Evolutionary conservation across 202 grass and related monocot species (phyloP).

Genomic region (Bolboschoenoplectus hybrid): DNA sequence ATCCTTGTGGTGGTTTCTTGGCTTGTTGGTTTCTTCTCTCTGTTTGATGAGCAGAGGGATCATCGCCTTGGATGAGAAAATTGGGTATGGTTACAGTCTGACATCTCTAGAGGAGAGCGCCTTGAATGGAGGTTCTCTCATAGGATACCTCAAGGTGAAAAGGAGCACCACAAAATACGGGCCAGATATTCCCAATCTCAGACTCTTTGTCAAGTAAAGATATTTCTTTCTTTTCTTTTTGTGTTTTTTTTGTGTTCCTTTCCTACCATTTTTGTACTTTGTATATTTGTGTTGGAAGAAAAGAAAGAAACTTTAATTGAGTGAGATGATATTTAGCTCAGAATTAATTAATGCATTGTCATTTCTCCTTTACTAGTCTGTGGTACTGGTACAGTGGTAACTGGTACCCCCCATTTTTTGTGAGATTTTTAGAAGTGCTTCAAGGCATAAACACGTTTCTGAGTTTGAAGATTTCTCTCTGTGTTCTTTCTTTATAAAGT

Average conservation of each 20-base stretch:
- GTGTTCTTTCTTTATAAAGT: not conserved
- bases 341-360: not conserved
- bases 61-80: slow-evolving; percentile 21
- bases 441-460: slow-evolving; percentile 29
- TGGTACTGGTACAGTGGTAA: not conserved
- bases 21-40: slow-evolving; percentile 36
- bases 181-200: slow-evolving; percentile 83
- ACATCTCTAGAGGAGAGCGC: slow-evolving; percentile 61
- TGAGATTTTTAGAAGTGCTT: not conserved
- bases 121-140: slow-evolving; percentile 56
- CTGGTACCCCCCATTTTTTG: not conserved
- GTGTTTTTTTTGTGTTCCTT: not conserved
- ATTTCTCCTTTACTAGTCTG: not conserved
- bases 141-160: slow-evolving; percentile 74
- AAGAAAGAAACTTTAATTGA: not conserved
- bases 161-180: slow-evolving; percentile 64
- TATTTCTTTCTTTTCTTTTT: not conserved
- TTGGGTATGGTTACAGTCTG: slow-evolving; percentile 72
- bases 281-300: not conserved
- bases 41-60: slow-evolving; percentile 27
- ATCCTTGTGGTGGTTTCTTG: slow-evolving; percentile 37
- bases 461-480: not conserved
- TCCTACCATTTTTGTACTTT: not conserved
- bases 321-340: not conserved
- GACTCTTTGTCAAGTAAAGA: slow-evolving; percentile 93